Conservation (phyloP, 2,329 filamentous ascomycete genomes). For the Plectosphaerella sp. region DNA sequence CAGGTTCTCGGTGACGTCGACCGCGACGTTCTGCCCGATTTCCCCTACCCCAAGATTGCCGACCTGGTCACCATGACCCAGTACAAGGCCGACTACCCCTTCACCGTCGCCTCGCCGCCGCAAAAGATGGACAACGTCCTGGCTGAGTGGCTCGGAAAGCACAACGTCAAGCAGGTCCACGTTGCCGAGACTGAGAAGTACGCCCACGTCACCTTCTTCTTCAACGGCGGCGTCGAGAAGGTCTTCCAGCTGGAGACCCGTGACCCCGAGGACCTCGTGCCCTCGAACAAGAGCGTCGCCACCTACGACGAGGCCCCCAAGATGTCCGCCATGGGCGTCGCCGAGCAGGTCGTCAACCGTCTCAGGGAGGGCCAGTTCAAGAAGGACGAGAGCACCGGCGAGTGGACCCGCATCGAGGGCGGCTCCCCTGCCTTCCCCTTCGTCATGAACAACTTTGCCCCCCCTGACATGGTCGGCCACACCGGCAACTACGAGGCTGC, state of each 20-base stretch:
- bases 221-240: conserved; percentile 98
- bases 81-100: conserved; percentile 94
- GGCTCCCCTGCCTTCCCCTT: conserved; percentile 73
- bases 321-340: conserved; percentile 91
- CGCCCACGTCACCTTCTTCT: conserved; percentile 99
- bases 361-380: conserved; percentile 36
- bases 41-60: conserved; percentile 87
- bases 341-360: conserved; percentile 83
- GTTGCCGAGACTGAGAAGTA: conserved; percentile 99
- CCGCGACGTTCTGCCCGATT: conserved; percentile 84
- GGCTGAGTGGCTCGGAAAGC: conserved; percentile 90
- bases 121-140: conserved; percentile 98
- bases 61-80: conserved; percentile 92
- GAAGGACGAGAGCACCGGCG: conserved; percentile 30
- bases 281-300: conserved; percentile 82
- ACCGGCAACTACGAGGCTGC: conserved; percentile 96
- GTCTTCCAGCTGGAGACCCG: conserved; percentile 87
- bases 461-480: conserved; percentile 98
- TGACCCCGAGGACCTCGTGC: conserved; percentile 70
- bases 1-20: conserved; percentile 91
- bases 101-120: conserved; percentile 86
- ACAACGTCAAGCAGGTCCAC: conserved; percentile 88
- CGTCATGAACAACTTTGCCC: conserved; percentile 99
- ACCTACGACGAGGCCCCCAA: conserved; percentile 94
- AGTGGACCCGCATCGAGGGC: conserved; percentile 41